Evolutionary conservation across 441 rosid genomes (phyloP).

Genomic region (Arabidopsis lyrata): DNA sequence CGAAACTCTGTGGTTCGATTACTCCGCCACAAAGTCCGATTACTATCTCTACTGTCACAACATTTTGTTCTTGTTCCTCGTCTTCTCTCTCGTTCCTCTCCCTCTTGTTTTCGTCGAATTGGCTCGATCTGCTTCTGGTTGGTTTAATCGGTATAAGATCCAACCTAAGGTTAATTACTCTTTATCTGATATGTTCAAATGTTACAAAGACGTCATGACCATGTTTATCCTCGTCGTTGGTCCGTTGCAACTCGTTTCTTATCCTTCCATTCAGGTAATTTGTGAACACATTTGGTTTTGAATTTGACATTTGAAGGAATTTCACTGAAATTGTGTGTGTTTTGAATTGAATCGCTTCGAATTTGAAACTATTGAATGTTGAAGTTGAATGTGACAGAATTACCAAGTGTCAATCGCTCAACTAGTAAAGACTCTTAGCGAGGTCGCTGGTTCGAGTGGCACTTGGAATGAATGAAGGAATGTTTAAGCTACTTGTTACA

Average conservation of each 20-base stretch:
- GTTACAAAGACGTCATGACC: constrained; percentile 83
- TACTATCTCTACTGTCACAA: constrained; percentile 86
- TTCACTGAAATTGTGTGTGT: background rate
- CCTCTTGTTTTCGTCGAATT: constrained; percentile 66
- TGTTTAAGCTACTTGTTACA: background rate
- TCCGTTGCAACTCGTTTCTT: constrained; percentile 83
- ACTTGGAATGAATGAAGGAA: background rate
- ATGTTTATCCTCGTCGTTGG: constrained; percentile 83
- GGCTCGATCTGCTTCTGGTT: constrained; percentile 52
- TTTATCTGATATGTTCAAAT: constrained; percentile 59
- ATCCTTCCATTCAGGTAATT: constrained; percentile 78
- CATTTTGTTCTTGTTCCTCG: constrained; percentile 70
- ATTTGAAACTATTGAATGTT: too few relatives aligned
- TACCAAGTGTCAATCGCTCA: too few relatives aligned
- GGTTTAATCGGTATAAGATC: constrained; percentile 73
- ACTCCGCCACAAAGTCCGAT: constrained; percentile 84
- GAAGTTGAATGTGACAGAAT: too few relatives aligned
- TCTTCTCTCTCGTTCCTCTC: constrained; percentile 76
- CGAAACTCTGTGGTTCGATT: constrained; percentile 84
- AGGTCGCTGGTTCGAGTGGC: too few relatives aligned
- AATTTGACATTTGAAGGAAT: background rate
- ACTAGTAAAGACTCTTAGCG: too few relatives aligned
- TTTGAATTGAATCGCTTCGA: background rate
- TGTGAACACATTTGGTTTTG: background rate
- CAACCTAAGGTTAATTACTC: constrained; percentile 87